Percentiles rank a stretch among this genome's conserved stretches.
Evolutionary conservation across 106 monocot species (phyloP).

Genomic region (Vanilla planifolia): DNA sequence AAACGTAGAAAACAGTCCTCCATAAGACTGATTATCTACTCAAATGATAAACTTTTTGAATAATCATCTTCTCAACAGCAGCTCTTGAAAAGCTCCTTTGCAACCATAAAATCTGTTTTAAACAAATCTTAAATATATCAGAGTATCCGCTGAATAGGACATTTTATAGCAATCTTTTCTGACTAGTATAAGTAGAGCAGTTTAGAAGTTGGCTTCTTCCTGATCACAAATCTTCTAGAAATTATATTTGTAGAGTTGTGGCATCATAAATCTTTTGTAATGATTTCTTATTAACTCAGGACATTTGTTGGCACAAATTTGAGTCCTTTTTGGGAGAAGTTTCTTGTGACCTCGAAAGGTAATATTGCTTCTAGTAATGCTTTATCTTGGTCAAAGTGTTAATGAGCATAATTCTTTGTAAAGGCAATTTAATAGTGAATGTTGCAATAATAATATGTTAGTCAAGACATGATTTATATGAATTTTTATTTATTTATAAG

Average conservation of each 20-base stretch:
- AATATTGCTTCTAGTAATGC: no score
- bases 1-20: no score
- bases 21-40: no score
- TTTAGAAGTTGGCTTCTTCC: background rate
- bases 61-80: no score
- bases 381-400: no score
- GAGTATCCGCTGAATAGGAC: background rate
- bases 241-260: background rate
- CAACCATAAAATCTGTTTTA: no score
- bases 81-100: no score
- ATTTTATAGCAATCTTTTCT: background rate
- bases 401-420: background rate
- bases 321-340: slow-evolving; percentile 54
- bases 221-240: background rate
- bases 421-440: no score
- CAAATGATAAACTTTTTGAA: no score
- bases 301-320: slow-evolving; percentile 67
- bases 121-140: background rate
- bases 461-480: no score
- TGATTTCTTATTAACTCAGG: slow-evolving; percentile 32
- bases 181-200: background rate
- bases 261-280: background rate
- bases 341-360: slow-evolving; percentile 61
- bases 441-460: no score
- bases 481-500: no score